phyloP scores from a whole-genome alignment of 2,329 filamentous ascomycete species.

The Trichoderma koningiopsis region DNA sequence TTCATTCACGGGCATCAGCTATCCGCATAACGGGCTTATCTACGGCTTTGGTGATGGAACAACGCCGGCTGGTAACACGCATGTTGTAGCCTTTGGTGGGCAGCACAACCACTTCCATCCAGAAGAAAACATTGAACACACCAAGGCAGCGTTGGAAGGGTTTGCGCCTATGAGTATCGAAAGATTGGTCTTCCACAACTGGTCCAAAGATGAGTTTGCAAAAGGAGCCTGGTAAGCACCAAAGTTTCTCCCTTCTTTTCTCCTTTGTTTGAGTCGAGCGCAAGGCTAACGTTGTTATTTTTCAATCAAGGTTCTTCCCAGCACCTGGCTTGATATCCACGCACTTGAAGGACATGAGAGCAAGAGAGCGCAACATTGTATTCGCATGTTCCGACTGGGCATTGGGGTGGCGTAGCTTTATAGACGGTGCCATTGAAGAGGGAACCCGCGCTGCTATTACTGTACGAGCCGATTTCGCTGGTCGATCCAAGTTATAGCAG shows the following conservation, averaged over 20 bases:
- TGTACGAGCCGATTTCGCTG: slow-evolving; percentile 4
- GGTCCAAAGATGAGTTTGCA: slow-evolving; percentile 19
- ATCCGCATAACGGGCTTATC: slow-evolving; percentile 18
- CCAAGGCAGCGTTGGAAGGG: slow-evolving; percentile 10
- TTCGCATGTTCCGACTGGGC: slow-evolving; percentile 21
- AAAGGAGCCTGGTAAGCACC: slow-evolving; percentile 17
- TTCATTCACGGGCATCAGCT: slow-evolving; percentile 17
- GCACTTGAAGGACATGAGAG: slow-evolving; percentile 18
- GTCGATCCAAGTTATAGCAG: slow-evolving; percentile 1
- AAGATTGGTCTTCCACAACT: slow-evolving; percentile 21
- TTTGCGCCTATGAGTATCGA: slow-evolving; percentile 16
- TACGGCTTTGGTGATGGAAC: slow-evolving; percentile 16
- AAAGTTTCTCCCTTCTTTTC: neutral
- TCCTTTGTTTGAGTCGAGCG: neutral
- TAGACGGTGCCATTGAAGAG: slow-evolving; percentile 20
- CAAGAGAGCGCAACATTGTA: slow-evolving; percentile 8
- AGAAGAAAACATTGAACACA: slow-evolving; percentile 12
- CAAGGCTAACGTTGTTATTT: neutral
- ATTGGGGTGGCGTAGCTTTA: slow-evolving; percentile 19
- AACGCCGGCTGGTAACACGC: slow-evolving; percentile 12
- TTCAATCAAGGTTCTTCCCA: slow-evolving; percentile 4
- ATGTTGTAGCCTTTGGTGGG: slow-evolving; percentile 16
- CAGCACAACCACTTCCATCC: slow-evolving; percentile 19
- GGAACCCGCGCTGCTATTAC: slow-evolving; percentile 16
- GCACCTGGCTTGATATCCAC: slow-evolving; percentile 14